Percentiles rank a stretch among this genome's conserved stretches.
These are phyloP conservation scores for Diaporthe citrichinensis DNA, from an alignment of 2,329 filamentous ascomycete genomes.

Conservation along the genomic window DNA sequence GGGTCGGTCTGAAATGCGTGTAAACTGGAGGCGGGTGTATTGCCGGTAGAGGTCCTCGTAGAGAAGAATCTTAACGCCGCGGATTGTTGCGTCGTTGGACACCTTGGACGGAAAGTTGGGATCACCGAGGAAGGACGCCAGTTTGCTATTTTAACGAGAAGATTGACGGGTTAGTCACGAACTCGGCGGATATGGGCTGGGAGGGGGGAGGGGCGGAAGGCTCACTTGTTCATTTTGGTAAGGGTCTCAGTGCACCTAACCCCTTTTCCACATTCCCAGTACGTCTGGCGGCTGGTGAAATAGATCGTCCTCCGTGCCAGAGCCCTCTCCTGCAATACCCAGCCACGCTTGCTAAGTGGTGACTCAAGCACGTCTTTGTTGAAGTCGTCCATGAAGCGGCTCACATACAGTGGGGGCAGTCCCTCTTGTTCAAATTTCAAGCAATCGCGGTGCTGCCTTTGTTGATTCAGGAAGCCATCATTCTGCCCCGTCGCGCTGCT, in stretches of 20 bases:
- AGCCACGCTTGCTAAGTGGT: conserved; percentile 52
- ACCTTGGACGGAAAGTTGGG: conserved; percentile 46
- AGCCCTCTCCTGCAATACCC: conserved; percentile 57
- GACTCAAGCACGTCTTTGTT: conserved; percentile 49
- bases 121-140: conserved; percentile 47
- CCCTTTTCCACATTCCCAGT: conserved; percentile 56
- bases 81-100: conserved; percentile 2
- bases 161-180: no score
- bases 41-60: conserved; percentile 47
- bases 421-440: conserved; percentile 24
- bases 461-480: conserved; percentile 45
- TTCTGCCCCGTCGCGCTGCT: conserved; percentile 39
- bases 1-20: conserved; percentile 45
- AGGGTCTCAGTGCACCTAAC: conserved; percentile 54
- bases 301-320: conserved; percentile 55
- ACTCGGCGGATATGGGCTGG: no score
- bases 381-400: conserved; percentile 52
- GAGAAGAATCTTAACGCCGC: conserved; percentile 43
- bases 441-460: background rate
- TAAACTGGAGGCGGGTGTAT: conserved; percentile 49
- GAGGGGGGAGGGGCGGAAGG: no score
- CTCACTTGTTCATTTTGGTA: conserved; percentile 52
- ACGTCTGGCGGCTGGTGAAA: conserved; percentile 53
- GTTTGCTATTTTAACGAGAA: no score
- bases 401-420: conserved; percentile 46